Evolutionary conservation across 176 grass and related monocot genomes (phyloP).

Genomic region (Tillandsia leiboldiana): DNA sequence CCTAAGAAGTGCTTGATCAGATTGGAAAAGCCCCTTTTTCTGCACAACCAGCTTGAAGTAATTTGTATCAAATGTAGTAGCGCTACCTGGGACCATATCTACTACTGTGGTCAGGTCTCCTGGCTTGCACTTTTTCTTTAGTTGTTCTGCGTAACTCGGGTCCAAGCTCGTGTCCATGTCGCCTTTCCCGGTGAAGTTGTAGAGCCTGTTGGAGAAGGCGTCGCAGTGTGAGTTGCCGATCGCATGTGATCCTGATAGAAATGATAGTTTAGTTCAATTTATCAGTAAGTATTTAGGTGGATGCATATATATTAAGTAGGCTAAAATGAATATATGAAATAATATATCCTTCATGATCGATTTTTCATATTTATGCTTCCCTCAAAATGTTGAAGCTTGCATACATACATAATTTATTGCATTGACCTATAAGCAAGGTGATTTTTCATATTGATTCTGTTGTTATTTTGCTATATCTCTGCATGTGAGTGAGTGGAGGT

Average conservation of each 20-base stretch:
- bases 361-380: too few relatives aligned
- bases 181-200: conserved; percentile 34
- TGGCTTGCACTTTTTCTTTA: conserved; percentile 14
- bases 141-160: conserved; percentile 28
- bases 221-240: conserved; percentile 44
- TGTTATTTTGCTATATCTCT: too few relatives aligned
- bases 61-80: conserved; percentile 18
- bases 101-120: conserved; percentile 3
- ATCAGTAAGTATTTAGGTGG: too few relatives aligned
- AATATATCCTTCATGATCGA: too few relatives aligned
- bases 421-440: neutral
- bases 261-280: neutral
- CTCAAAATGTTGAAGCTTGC: too few relatives aligned
- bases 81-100: conserved; percentile 30
- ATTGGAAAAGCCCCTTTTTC: conserved; percentile 46
- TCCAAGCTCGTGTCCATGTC: conserved; percentile 29
- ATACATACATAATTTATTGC: neutral
- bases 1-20: conserved; percentile 45
- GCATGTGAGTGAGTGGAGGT: too few relatives aligned
- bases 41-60: conserved; percentile 31
- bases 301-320: neutral
- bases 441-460: too few relatives aligned
- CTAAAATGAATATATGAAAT: neutral
- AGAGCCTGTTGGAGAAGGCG: conserved; percentile 42
- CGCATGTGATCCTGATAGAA: conserved; percentile 30